A percentile compares a stretch with the other conserved stretches of the same genome.
Evolutionary conservation across 768 basidiomycete species (phyloP).

Genomic region (Suillus subaureus): DNA sequence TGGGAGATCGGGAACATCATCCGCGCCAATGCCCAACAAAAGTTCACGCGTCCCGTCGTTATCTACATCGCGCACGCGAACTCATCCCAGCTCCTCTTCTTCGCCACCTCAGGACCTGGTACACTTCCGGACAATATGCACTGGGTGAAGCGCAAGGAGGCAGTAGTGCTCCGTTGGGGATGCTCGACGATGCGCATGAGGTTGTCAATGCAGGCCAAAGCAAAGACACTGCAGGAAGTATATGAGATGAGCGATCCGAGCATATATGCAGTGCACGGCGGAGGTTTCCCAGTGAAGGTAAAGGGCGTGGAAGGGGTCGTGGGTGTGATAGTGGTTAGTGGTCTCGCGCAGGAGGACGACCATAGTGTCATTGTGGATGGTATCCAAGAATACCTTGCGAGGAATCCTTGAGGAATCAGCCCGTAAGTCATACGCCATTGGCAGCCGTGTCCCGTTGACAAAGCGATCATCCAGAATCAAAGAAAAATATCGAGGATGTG

Average conservation of each 20-base stretch:
- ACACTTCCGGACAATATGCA: conserved; percentile 33
- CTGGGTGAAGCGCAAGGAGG: conserved; percentile 38
- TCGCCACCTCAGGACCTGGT: conserved; percentile 28
- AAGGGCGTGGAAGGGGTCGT: conserved; percentile 35
- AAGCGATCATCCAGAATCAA: background rate
- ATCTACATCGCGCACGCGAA: conserved; percentile 34
- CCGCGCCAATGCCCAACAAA: conserved; percentile 21
- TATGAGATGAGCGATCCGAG: conserved; percentile 32
- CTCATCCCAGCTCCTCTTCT: conserved; percentile 34
- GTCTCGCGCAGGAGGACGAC: conserved; percentile 32
- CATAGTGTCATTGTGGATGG: conserved; percentile 34
- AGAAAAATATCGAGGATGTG: background rate
- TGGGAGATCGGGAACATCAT: conserved; percentile 35
- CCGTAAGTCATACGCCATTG: conserved; percentile 1
- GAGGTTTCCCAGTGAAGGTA: conserved; percentile 37
- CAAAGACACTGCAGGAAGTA: conserved; percentile 13
- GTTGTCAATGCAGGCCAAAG: conserved; percentile 9
- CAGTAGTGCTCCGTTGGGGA: conserved; percentile 34
- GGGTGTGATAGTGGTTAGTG: conserved; percentile 39
- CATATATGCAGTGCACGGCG: conserved; percentile 33
- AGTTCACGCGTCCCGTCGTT: conserved; percentile 24
- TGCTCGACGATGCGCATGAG: conserved; percentile 29
- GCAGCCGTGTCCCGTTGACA: background rate
- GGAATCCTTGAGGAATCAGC: background rate
- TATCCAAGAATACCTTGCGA: conserved; percentile 28